Percentiles rank a stretch among this genome's conserved stretches.
Conservation (phyloP, 441 rosid species). For the Kokia cookei region DNA sequence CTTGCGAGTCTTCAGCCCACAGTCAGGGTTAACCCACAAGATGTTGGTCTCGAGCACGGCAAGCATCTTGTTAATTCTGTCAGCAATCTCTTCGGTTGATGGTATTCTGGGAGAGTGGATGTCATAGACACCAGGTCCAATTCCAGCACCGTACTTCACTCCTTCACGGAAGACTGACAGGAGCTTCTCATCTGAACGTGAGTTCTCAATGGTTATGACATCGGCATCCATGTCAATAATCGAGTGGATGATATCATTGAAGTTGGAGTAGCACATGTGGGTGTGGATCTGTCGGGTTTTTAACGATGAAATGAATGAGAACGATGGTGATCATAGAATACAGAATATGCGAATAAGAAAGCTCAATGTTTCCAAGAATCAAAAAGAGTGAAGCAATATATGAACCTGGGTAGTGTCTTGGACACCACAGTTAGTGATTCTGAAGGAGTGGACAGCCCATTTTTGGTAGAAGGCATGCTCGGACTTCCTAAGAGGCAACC, state of each 20-base stretch:
- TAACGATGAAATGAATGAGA: not conserved
- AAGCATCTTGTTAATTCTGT: slow-evolving; percentile 92
- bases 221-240: slow-evolving; percentile 96
- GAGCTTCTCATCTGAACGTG: slow-evolving; percentile 96
- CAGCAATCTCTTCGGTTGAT: slow-evolving; percentile 83
- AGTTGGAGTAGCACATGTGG: slow-evolving; percentile 98
- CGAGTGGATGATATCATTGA: slow-evolving; percentile 94
- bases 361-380: not conserved
- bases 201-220: slow-evolving; percentile 96
- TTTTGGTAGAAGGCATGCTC: slow-evolving; percentile 95
- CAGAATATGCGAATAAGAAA: not conserved
- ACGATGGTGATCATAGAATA: not conserved
- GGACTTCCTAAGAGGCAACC: slow-evolving; percentile 87
- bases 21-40: slow-evolving; percentile 99
- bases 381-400: not conserved
- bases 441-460: slow-evolving; percentile 98
- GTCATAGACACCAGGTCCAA: slow-evolving; percentile 94
- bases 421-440: slow-evolving; percentile 88
- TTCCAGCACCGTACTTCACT: slow-evolving; percentile 94
- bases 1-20: slow-evolving; percentile 94
- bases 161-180: slow-evolving; percentile 98
- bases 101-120: slow-evolving; percentile 97
- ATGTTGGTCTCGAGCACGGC: slow-evolving; percentile 89
- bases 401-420: slow-evolving; percentile 82
- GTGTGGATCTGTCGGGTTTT: slow-evolving; percentile 64